phyloP scores from a whole-genome alignment of 108 stramenopile species.

The Skeletonema costatum region DNA sequence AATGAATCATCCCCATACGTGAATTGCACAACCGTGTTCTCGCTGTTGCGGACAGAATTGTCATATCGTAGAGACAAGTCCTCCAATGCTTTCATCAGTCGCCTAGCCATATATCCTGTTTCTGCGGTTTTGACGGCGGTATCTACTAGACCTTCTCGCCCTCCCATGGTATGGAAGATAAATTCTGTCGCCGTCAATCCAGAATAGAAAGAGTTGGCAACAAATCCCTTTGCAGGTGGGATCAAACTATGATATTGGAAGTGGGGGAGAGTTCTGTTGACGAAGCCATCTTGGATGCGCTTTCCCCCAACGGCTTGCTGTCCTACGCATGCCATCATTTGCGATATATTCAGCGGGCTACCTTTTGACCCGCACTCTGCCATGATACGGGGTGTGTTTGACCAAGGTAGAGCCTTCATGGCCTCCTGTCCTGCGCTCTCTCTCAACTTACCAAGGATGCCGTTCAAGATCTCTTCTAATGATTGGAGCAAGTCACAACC shows the following conservation, averaged over 20 bases:
- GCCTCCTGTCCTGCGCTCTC: conserved; percentile 95
- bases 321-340: conserved; percentile 99
- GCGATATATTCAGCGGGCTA: conserved; percentile 96
- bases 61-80: conserved; percentile 97
- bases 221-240: conserved; percentile 97
- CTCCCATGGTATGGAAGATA: conserved; percentile 99
- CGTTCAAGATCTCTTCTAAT: conserved; percentile 95
- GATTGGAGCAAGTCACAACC: conserved; percentile 96
- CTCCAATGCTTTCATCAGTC: conserved; percentile 98
- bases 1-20: conserved; percentile 97
- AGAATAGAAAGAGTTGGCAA: conserved; percentile 95
- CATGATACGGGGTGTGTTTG: conserved; percentile 94
- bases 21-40: conserved; percentile 97
- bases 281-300: conserved; percentile 98
- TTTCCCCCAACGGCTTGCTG: conserved; percentile 98
- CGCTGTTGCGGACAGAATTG: conserved; percentile 94
- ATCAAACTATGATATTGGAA: conserved; percentile 87
- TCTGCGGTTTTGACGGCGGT: conserved; percentile 99
- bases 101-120: conserved; percentile 99
- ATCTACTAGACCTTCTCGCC: conserved; percentile 98
- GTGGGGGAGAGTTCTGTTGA: conserved; percentile 92
- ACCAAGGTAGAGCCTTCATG: conserved; percentile 89
- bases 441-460: conserved; percentile 92
- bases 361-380: conserved; percentile 99
- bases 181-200: conserved; percentile 99